Evolutionary conservation across 495 filamentous ascomycete genomes (phyloP).

Genomic region (Hypoxylon crocopeplum): DNA sequence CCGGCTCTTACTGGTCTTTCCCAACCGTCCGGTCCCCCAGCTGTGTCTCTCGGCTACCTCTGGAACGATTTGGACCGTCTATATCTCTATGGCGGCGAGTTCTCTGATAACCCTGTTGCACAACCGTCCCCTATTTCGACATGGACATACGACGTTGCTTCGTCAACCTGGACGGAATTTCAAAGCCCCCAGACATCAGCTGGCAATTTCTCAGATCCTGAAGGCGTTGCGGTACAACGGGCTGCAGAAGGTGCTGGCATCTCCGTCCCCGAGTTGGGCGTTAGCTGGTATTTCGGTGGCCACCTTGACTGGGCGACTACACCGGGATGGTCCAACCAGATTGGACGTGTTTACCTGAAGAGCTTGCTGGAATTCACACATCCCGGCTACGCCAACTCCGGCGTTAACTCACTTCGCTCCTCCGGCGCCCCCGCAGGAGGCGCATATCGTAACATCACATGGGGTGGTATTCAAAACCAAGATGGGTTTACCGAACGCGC

Average conservation of each 20-base stretch:
- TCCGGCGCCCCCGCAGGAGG: slow-evolving; percentile 62
- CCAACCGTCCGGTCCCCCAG: slow-evolving; percentile 70
- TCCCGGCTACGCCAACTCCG: slow-evolving; percentile 67
- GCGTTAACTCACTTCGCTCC: slow-evolving; percentile 56
- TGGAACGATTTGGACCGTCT: slow-evolving; percentile 73
- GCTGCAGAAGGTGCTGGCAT: slow-evolving; percentile 75
- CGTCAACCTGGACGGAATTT: slow-evolving; percentile 66
- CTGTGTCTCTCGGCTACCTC: slow-evolving; percentile 72
- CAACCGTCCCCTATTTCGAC: slow-evolving; percentile 61
- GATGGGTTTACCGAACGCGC: slow-evolving; percentile 72
- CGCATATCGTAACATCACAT: slow-evolving; percentile 72
- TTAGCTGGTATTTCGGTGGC: slow-evolving; percentile 79
- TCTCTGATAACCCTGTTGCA: slow-evolving; percentile 62
- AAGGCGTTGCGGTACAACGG: slow-evolving; percentile 61
- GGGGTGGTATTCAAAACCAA: slow-evolving; percentile 68
- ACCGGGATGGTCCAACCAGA: slow-evolving; percentile 68
- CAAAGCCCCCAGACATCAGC: slow-evolving; percentile 59
- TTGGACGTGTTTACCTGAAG: slow-evolving; percentile 70
- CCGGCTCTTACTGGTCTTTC: slow-evolving; percentile 67
- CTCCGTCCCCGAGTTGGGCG: slow-evolving; percentile 68
- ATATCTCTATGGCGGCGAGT: slow-evolving; percentile 76
- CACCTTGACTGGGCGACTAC: slow-evolving; percentile 74
- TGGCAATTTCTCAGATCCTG: slow-evolving; percentile 63
- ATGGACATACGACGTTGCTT: slow-evolving; percentile 71
- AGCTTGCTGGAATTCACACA: slow-evolving; percentile 77